Conservation (phyloP, 1,284 basidiomycete species). For the Taiwanofungus camphoratus region DNA sequence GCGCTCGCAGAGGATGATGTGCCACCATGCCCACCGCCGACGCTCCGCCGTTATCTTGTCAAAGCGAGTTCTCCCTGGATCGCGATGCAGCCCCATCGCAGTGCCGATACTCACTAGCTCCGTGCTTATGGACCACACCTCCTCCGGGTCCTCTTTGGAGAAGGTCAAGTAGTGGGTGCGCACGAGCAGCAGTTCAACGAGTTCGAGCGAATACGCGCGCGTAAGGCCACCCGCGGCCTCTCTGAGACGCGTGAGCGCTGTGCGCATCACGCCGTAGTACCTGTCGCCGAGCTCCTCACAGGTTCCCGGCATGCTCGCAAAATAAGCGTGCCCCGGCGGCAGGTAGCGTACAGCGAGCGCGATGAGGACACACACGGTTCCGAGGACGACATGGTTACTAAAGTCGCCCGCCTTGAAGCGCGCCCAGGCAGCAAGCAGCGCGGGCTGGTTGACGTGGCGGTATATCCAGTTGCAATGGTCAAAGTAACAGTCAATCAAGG, state of each 20-base stretch:
- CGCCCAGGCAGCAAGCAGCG: constrained; percentile 61
- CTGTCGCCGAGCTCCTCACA: constrained; percentile 54
- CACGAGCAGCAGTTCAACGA: constrained; percentile 67
- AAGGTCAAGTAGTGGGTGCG: constrained; percentile 66
- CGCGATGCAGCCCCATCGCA: constrained; percentile 78
- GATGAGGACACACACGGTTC: constrained; percentile 66
- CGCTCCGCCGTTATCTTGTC: constrained; percentile 62
- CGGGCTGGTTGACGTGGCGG: constrained; percentile 59
- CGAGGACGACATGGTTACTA: constrained; percentile 62
- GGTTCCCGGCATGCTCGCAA: constrained; percentile 39
- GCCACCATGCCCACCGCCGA: constrained; percentile 83
- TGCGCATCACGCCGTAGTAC: constrained; percentile 62
- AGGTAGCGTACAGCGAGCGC: constrained; percentile 68
- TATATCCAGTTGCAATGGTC: constrained; percentile 84
- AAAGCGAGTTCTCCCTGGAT: constrained; percentile 70
- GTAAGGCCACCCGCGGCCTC: constrained; percentile 35
- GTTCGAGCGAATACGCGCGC: constrained; percentile 59
- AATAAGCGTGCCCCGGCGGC: constrained; percentile 54
- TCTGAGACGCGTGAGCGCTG: constrained; percentile 57
- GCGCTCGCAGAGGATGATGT: constrained; percentile 70
- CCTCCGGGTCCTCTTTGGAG: constrained; percentile 68
- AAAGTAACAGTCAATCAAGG: constrained; percentile 69
- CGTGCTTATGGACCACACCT: constrained; percentile 69
- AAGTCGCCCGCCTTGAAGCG: constrained; percentile 62
- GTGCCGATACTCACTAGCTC: constrained; percentile 67